Percentiles rank a stretch among this genome's conserved stretches.
Evolutionary conservation across 495 filamentous ascomycete species (phyloP).

Genomic region (Cercophora samala): DNA sequence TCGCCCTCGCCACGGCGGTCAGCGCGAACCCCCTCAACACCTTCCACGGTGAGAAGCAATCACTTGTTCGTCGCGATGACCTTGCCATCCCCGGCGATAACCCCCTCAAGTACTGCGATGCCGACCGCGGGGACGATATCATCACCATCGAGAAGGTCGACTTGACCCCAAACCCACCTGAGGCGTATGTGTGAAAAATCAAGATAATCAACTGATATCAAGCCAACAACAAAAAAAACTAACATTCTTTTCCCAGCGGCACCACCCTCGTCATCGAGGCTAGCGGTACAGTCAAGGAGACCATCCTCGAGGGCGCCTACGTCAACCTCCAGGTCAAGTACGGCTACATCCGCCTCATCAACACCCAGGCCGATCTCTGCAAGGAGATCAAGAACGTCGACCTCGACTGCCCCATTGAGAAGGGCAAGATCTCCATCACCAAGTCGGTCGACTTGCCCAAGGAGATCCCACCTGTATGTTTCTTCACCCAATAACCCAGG

Average conservation of each 20-base stretch:
- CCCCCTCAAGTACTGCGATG: conserved; percentile 69
- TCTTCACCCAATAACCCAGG: neutral
- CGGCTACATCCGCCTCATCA: conserved; percentile 84
- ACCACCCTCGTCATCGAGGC: conserved; percentile 74
- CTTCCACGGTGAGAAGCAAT: conserved; percentile 35
- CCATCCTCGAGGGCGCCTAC: conserved; percentile 71
- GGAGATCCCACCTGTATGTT: conserved; percentile 82
- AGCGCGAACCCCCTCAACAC: conserved; percentile 41
- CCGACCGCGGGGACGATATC: conserved; percentile 57
- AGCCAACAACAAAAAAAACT: neutral
- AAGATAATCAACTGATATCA: neutral
- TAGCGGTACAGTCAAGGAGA: conserved; percentile 62
- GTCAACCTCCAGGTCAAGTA: conserved; percentile 87
- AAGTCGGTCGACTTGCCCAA: conserved; percentile 84
- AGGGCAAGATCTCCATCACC: conserved; percentile 64
- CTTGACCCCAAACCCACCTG: conserved; percentile 79
- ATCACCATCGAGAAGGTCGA: conserved; percentile 76
- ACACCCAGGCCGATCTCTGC: conserved; percentile 74
- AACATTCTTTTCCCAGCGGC: conserved; percentile 55
- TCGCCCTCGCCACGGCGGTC: conserved; percentile 41
- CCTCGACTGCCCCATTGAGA: conserved; percentile 79
- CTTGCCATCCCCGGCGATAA: conserved; percentile 67
- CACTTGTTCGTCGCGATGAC: conserved; percentile 35
- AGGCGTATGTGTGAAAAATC: conserved; percentile 61
- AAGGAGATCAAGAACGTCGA: conserved; percentile 85